Base-by-base conservation (phyloP, 2,329 filamentous ascomycete genomes). In the Colletotrichum phormii region DNA sequence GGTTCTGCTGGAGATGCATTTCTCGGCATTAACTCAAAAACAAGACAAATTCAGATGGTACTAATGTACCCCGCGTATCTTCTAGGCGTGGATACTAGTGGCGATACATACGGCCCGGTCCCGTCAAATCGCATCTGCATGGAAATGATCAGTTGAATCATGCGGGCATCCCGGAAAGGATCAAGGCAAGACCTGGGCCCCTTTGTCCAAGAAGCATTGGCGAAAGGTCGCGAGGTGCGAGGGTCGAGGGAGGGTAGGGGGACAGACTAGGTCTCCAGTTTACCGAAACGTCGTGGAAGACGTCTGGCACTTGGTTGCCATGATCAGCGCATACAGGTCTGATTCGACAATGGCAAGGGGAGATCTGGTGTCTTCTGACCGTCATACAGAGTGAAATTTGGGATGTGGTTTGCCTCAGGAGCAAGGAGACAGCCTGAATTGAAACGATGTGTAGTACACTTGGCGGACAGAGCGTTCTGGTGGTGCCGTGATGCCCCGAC, bases 401-500 rank as follows among this genome's bases (percentile, higher is more conserved):
- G 54, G 26, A 62, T 64, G 42, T 35, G 42, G 42, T 70, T 60
- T 61, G 66, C 66, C 37, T 70, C 55, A 64, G 18, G 54, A 64
- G n/a, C 70, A 72, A 31, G 70, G 54, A 70, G 55, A 55, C 42
- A 33, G 54, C 60, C 54, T 54, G 70, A 26, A 64, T 49, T 49
- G 66, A 70, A 72, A 72, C 65, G 54, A 60, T 29, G 12, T 55
- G 22, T 42, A 64, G 59, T 33, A 65, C 60, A 46, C 9, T 42
- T 49, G 60, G 54, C 22, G 70, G 46, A 70, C 60, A 72, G 66
- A 70, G 70, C 70, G 66, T 22, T 24, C 13, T 46, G 18, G 59
- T n/a, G 42, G 26, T 72, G 60, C 60, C 59, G 70, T 60, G 5
- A 22, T 37, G 66, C 11, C 51, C 66, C 66, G 70, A 70, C 61